phyloP scores from a whole-genome alignment of 257 asterid species.

The Orobanche coerulescens region DNA sequence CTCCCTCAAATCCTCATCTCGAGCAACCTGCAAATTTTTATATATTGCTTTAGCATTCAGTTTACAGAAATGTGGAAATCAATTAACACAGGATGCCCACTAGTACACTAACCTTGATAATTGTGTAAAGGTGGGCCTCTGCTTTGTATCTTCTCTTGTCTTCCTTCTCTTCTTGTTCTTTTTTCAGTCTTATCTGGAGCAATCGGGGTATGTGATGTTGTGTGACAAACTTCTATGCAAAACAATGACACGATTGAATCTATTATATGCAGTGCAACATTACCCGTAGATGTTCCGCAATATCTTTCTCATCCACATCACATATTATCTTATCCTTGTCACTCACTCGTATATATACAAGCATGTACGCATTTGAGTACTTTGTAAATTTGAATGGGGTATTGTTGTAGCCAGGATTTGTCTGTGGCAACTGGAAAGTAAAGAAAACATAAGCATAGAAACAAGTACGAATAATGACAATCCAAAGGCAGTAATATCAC shows the following conservation, averaged over 20 bases:
- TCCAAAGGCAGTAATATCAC: constrained; percentile 29
- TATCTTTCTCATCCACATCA: constrained; percentile 96
- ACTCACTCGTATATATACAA: constrained; percentile 90
- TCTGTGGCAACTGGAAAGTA: constrained; percentile 65
- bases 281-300: constrained; percentile 97
- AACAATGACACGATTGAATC: constrained; percentile 4
- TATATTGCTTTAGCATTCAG: constrained; percentile 21
- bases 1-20: constrained; percentile 82
- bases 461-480: not conserved
- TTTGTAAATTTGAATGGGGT: constrained; percentile 92
- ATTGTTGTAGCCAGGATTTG: constrained; percentile 95
- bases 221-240: constrained; percentile 16
- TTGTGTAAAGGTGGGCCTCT: constrained; percentile 91
- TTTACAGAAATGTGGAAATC: constrained; percentile 14
- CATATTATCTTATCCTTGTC: constrained; percentile 96
- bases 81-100: constrained; percentile 5
- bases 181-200: constrained; percentile 83
- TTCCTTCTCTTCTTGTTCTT: constrained; percentile 96
- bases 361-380: constrained; percentile 99
- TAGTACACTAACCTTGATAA: constrained; percentile 62
- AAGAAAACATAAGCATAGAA: constrained; percentile 24
- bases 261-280: constrained; percentile 20
- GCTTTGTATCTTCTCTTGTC: constrained; percentile 92
- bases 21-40: constrained; percentile 66
- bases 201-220: constrained; percentile 13